Percentiles rank a stretch among this genome's conserved stretches.
Evolutionary conservation across 2,329 filamentous ascomycete species (phyloP).

Genomic region (Sporothrix mexicana): DNA sequence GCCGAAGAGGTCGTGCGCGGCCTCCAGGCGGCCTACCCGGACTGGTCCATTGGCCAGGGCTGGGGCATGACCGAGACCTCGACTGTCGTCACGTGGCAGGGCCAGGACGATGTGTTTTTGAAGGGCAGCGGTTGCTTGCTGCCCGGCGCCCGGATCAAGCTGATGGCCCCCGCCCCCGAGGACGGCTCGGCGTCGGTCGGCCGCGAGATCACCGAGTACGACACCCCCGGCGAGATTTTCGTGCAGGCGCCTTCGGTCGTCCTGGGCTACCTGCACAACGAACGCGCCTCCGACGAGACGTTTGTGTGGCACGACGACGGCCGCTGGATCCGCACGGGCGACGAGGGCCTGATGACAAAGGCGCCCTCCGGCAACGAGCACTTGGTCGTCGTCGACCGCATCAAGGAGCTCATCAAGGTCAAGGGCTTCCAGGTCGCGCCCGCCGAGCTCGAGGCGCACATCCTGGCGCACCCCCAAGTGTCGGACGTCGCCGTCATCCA

Average conservation of each 20-base stretch:
- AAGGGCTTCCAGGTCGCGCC: conserved; percentile 82
- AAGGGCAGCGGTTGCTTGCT: conserved; percentile 74
- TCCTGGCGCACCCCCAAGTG: conserved; percentile 75
- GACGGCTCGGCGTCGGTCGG: conserved; percentile 61
- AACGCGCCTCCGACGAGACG: conserved; percentile 79
- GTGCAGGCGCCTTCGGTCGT: conserved; percentile 78
- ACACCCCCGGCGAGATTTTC: conserved; percentile 80
- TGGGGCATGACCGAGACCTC: conserved; percentile 82
- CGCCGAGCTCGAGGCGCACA: conserved; percentile 79
- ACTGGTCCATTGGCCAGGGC: conserved; percentile 69
- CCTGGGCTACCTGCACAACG: conserved; percentile 85
- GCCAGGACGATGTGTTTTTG: conserved; percentile 73
- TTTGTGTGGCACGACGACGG: conserved; percentile 71
- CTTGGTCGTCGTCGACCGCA: conserved; percentile 80
- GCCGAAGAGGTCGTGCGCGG: conserved; percentile 74
- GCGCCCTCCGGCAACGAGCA: conserved; percentile 75
- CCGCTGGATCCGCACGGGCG: conserved; percentile 82
- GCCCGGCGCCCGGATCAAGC: conserved; percentile 67
- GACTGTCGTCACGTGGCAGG: conserved; percentile 69
- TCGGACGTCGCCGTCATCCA: conserved; percentile 80
- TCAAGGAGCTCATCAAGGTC: conserved; percentile 59
- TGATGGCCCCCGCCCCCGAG: conserved; percentile 60
- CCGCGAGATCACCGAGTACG: conserved; percentile 66
- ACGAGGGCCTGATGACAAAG: conserved; percentile 75
- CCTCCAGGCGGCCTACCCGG: conserved; percentile 64